Base-by-base conservation (phyloP, 768 basidiomycete genomes). In the Rhodotorula sphaerocarpa region DNA sequence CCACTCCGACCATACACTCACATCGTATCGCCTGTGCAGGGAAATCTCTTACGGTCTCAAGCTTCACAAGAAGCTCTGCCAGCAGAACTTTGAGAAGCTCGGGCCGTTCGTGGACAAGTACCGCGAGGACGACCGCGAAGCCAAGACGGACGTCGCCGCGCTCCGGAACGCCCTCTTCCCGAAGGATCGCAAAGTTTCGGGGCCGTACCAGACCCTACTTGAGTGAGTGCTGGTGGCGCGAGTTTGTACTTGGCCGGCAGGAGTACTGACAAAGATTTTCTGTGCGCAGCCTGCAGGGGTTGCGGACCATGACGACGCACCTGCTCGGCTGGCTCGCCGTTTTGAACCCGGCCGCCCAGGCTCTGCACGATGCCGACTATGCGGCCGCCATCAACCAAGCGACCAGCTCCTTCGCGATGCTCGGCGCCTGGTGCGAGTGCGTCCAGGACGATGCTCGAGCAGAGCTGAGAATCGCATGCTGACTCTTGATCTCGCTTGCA, bases 81-180 rank as follows among this genome's bases (percentile, higher is more conserved):
- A 12, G 0, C 33, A 57, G 36, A 28, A 48, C 5, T n/a, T 5
- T 25, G 57, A 62, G 27, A 61, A 57, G 53, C n/a, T 66, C 31
- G 46, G 57, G 27, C 54, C 54, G 12, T 47, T 64, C 31, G 55
- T 59, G 31, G 52, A 66, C 14, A 56, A 63, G 31, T 70, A 66
- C 39, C 65, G 69, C 28, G 57, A 62, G 41, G 57, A 63, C 42
- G 55, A 55, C 10, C 18, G 36, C 34, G 55, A 66, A 43, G 65
- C 69, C 0, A 42, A 53, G 42, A 53, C 57, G 18, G 61, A 66
- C 27, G 52, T 56, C 25, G 52, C 55, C 9, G 46, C 55, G 25
- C 27, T 70, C 39, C 36, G 39, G 30, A 36, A 31, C 5, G 69
- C 61, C 0, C 46, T 70, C 21, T 70, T 70, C 69, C 69, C 65